A percentile compares a stretch with the other conserved stretches of the same genome.
phyloP scores from a whole-genome alignment of 805 yeast species.

The Alloascoidea hylecoeti region DNA sequence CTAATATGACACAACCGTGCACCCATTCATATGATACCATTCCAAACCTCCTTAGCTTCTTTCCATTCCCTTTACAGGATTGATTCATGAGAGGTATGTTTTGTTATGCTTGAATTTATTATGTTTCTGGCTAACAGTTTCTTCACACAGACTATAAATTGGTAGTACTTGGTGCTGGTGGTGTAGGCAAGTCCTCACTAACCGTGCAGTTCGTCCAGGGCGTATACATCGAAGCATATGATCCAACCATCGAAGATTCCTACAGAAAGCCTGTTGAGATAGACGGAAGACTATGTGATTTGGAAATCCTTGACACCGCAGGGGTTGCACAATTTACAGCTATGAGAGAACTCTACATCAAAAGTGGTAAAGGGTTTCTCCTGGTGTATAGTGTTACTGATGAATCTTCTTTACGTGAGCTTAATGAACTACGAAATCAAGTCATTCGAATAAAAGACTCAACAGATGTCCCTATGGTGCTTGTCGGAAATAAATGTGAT shows the following conservation, averaged over 20 bases:
- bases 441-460: constrained; percentile 73
- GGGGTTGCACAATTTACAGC: constrained; percentile 95
- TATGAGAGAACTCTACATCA: constrained; percentile 58
- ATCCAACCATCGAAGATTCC: constrained; percentile 95
- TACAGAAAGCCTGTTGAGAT: constrained; percentile 80
- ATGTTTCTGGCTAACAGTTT: too few relatives aligned
- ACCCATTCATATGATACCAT: too few relatives aligned
- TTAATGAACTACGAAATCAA: constrained; percentile 69
- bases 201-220: constrained; percentile 86
- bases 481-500: constrained; percentile 89
- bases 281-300: constrained; percentile 75
- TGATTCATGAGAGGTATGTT: too few relatives aligned
- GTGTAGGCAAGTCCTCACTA: constrained; percentile 90
- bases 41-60: too few relatives aligned
- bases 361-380: constrained; percentile 82
- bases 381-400: constrained; percentile 79
- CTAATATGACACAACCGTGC: too few relatives aligned
- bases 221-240: constrained; percentile 80
- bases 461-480: constrained; percentile 69
- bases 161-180: constrained; percentile 93
- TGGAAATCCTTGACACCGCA: constrained; percentile 86
- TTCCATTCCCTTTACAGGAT: too few relatives aligned
- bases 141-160: constrained; percentile 86
- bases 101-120: too few relatives aligned
- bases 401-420: constrained; percentile 60